Evolutionary conservation across 1,284 basidiomycete genomes (phyloP).

Genomic region (Ceratobasidium sp.): DNA sequence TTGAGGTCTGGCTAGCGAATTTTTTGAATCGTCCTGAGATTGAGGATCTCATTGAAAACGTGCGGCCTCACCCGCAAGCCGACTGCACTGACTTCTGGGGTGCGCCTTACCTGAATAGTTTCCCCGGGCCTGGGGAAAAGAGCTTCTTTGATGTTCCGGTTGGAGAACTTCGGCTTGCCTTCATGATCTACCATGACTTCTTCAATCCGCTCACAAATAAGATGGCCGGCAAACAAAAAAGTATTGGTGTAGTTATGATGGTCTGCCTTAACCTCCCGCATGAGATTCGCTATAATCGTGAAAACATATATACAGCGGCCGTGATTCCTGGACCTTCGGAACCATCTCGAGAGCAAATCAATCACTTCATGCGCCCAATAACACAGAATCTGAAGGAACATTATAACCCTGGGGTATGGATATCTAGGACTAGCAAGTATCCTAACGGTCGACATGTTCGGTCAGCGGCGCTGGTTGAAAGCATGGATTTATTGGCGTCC

Average conservation of each 20-base stretch:
- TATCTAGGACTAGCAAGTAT: conserved; percentile 44
- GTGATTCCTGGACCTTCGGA: conserved; percentile 56
- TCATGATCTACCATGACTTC: conserved; percentile 58
- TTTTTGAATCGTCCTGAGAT: conserved; percentile 26
- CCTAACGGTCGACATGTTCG: conserved; percentile 16
- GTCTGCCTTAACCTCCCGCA: conserved; percentile 59
- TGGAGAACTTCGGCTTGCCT: conserved; percentile 52
- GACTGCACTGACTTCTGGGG: conserved; percentile 52
- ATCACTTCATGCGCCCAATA: conserved; percentile 55
- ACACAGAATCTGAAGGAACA: conserved; percentile 54
- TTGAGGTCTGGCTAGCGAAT: conserved; percentile 22
- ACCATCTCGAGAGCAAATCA: conserved; percentile 51
- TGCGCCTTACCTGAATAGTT: conserved; percentile 52
- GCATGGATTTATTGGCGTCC: background rate
- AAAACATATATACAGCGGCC: conserved; percentile 60
- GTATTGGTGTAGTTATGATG: conserved; percentile 57
- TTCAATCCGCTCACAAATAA: conserved; percentile 60
- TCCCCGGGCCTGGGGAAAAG: conserved; percentile 51
- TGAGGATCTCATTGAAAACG: conserved; percentile 27
- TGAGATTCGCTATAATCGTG: conserved; percentile 54
- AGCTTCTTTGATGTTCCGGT: conserved; percentile 48
- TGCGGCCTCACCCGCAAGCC: background rate
- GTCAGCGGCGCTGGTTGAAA: background rate
- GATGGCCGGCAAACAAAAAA: conserved; percentile 54
- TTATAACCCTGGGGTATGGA: conserved; percentile 55